Percentiles rank a stretch among this genome's conserved stretches.
Evolutionary conservation across 768 basidiomycete species (phyloP).

Genomic region (Grammothele lineata): DNA sequence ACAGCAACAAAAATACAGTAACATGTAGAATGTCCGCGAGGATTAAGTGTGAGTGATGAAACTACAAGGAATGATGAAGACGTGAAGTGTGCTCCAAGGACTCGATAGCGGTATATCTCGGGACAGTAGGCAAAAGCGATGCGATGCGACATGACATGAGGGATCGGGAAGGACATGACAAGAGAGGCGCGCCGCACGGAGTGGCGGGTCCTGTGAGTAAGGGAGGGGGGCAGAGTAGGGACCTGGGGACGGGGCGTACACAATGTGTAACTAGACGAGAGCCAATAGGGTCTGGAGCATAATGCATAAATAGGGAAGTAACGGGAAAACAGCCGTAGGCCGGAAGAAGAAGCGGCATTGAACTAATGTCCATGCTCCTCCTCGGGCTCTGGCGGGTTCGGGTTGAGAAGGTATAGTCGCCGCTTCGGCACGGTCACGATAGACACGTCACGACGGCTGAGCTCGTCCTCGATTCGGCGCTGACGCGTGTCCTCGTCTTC

Average conservation of each 20-base stretch:
- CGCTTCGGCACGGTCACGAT: conserved; percentile 74
- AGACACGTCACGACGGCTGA: conserved; percentile 78
- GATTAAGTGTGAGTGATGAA: conserved; percentile 13
- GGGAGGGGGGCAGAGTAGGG: not conserved
- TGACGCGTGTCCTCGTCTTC: conserved; percentile 73
- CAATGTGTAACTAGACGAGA: conserved; percentile 13
- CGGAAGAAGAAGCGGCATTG: too few species aligned
- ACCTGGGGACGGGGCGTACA: conserved; percentile 11
- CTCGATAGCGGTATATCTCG: conserved; percentile 9
- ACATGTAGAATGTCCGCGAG: conserved; percentile 13
- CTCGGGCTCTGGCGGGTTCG: conserved; percentile 26
- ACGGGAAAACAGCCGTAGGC: not conserved
- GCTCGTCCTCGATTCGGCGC: conserved; percentile 75
- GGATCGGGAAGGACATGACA: not conserved
- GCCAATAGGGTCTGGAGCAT: conserved; percentile 11
- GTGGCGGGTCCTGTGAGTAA: not conserved
- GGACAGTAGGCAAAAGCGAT: conserved; percentile 4
- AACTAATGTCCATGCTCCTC: not conserved
- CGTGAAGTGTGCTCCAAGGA: conserved; percentile 5
- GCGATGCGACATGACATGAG: conserved; percentile 1
- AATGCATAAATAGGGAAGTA: conserved; percentile 13
- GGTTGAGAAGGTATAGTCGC: conserved; percentile 71
- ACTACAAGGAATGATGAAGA: conserved; percentile 14
- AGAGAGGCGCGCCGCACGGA: not conserved
- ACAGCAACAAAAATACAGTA: conserved; percentile 19